Evolutionary conservation across 192 early-diverging fungal species (phyloP).

Genomic region (Phycomyces blakesleeanus): DNA sequence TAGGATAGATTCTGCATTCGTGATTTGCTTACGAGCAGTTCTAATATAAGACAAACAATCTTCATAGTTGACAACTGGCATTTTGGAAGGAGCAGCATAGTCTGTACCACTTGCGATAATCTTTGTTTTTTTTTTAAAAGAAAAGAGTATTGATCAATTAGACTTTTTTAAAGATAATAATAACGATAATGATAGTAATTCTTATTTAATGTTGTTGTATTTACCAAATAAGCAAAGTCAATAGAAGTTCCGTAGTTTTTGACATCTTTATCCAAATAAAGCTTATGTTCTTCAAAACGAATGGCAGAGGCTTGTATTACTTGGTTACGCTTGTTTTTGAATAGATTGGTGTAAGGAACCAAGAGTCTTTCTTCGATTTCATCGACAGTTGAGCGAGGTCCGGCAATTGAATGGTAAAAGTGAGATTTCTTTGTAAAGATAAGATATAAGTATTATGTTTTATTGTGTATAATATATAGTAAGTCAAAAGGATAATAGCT

Average conservation of each 20-base stretch:
- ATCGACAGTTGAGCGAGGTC: constrained; percentile 41
- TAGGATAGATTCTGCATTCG: constrained; percentile 41
- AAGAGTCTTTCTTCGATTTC: constrained; percentile 45
- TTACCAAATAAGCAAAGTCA: constrained; percentile 49
- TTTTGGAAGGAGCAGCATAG: constrained; percentile 41
- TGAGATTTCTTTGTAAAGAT: constrained; percentile 51
- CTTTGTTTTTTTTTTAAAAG: constrained; percentile 1
- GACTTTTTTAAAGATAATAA: too few relatives aligned
- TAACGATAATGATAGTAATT: too few relatives aligned
- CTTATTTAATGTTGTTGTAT: neutral
- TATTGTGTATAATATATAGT: too few relatives aligned
- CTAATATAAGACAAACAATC: constrained; percentile 34
- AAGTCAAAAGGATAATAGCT: too few relatives aligned
- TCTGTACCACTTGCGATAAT: constrained; percentile 51
- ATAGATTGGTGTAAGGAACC: constrained; percentile 48
- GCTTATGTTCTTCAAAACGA: constrained; percentile 35
- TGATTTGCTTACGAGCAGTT: constrained; percentile 34
- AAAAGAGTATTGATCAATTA: neutral
- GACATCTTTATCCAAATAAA: constrained; percentile 34
- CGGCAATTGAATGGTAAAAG: constrained; percentile 53
- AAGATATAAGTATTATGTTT: too few relatives aligned
- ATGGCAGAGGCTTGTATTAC: constrained; percentile 43
- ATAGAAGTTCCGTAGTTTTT: constrained; percentile 26
- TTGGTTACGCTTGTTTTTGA: constrained; percentile 37
- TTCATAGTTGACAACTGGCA: constrained; percentile 33